These are phyloP conservation scores for Colletotrichum eremochloae DNA, from an alignment of 2,329 filamentous ascomycete genomes.

Conservation along the genomic window DNA sequence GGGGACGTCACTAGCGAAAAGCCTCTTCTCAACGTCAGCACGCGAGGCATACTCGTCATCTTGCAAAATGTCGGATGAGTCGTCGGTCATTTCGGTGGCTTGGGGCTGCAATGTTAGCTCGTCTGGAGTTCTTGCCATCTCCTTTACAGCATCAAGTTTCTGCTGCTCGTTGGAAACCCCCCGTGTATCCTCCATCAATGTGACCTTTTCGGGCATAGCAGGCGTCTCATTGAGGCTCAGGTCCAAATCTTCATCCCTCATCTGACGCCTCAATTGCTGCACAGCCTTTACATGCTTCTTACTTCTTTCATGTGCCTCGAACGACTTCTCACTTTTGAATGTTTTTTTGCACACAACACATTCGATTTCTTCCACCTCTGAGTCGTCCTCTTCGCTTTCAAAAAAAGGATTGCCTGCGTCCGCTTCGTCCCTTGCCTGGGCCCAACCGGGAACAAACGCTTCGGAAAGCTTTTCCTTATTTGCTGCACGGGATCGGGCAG, in stretches of 20 bases:
- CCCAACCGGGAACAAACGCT: conserved; percentile 81
- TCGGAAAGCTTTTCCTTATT: conserved; percentile 80
- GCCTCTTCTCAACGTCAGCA: conserved; percentile 34
- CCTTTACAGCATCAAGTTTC: neutral
- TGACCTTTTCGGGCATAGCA: neutral
- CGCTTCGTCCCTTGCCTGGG: conserved; percentile 68
- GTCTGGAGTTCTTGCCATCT: neutral
- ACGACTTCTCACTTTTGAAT: conserved; percentile 94
- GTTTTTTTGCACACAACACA: conserved; percentile 83
- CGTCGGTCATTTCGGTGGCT: neutral
- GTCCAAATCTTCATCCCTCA: conserved; percentile 82
- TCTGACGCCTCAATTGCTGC: conserved; percentile 82
- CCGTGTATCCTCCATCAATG: conserved; percentile 19
- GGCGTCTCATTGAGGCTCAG: conserved; percentile 51
- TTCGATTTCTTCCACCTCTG: conserved; percentile 72
- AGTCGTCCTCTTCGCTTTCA: conserved; percentile 64
- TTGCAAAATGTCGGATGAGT: neutral
- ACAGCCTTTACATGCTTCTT: conserved; percentile 95
- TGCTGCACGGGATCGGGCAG: conserved; percentile 83
- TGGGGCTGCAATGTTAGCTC: neutral
- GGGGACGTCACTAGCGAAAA: conserved; percentile 3
- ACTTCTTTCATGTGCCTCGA: conserved; percentile 92
- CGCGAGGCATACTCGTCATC: conserved; percentile 41
- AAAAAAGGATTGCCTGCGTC: conserved; percentile 68
- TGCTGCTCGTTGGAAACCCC: conserved; percentile 1